Base-by-base conservation (phyloP, 1,139 yeast species). In the Saccharomyces pastorianus region DNA sequence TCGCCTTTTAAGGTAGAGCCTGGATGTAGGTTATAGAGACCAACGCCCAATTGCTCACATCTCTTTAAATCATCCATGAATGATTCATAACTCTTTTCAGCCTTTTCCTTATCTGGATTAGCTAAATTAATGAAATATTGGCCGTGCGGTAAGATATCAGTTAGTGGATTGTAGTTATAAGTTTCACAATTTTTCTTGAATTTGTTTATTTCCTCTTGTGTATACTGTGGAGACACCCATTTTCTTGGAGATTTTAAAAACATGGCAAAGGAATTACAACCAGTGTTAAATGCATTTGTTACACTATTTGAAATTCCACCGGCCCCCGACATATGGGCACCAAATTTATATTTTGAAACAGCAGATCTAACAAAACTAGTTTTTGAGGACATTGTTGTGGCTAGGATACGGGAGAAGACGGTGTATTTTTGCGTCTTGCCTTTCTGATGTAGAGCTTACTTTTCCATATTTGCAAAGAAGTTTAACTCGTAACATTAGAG, bases 61-160 rank as follows among this genome's bases (percentile, higher is more conserved):
- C 99, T 74, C 59, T 78, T 75, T 66, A 93, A 74, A 65, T 93
- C 99, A 66, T 93, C 99, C 9, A 91, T 59, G 59, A 93, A 85
- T n/a, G 93, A 85, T 1, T 75, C 83, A 63, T 79, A 83, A 1
- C 96, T 86, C 64, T 88, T 88, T 42, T 76, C 77, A 56, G 84
- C 88, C 67, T 89, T 91, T 58, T 82, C 95, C 2, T 73, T 71
- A 62, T 89, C 96, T 0, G 98, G 97, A 60, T 89, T 90, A 17
- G 96, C 98, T 59, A 93, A 72, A 65, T 93, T 93, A 64, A 93
- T 90, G 64, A 93, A 83, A 68, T 91, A 93, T 26, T 96, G 88
- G 0, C 97, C 98, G 69, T 93, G 99, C 0, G 99, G 99, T 52
- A 93, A 76, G 49, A 90, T 78, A 63, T 90, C 95, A 23, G 84